Conservation (phyloP, 257 asterid species). For the Jaltomata sinuosa region DNA sequence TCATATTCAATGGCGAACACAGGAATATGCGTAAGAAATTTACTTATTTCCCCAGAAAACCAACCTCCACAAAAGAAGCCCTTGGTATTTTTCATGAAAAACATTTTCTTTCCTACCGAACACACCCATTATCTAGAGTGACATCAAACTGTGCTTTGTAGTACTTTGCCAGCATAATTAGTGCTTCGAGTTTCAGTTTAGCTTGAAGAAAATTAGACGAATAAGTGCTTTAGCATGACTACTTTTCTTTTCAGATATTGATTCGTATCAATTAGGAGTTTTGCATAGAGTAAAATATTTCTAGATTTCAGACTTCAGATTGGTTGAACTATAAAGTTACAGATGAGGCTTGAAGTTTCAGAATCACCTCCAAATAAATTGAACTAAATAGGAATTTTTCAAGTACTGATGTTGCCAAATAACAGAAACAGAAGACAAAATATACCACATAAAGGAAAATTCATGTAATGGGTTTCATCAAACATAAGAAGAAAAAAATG, state of each 20-base stretch:
- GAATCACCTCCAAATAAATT: background rate
- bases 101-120: background rate
- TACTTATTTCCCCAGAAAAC: too few relatives aligned
- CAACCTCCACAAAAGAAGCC: background rate
- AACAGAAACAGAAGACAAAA: background rate
- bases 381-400: background rate
- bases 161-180: background rate
- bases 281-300: background rate
- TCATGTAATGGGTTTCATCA: background rate
- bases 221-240: background rate
- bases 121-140: background rate
- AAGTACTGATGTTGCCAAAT: background rate
- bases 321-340: background rate
- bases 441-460: background rate
- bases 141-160: background rate
- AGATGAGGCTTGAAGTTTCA: background rate
- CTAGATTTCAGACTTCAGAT: background rate
- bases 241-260: background rate
- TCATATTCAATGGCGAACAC: too few relatives aligned
- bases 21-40: too few relatives aligned
- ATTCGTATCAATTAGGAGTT: too few relatives aligned
- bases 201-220: background rate
- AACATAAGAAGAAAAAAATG: background rate
- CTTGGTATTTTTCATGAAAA: background rate
- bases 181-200: background rate